Evolutionary conservation across 129 eudicot genomes (phyloP).

Genomic region (Centrapalus pauciflorus): DNA sequence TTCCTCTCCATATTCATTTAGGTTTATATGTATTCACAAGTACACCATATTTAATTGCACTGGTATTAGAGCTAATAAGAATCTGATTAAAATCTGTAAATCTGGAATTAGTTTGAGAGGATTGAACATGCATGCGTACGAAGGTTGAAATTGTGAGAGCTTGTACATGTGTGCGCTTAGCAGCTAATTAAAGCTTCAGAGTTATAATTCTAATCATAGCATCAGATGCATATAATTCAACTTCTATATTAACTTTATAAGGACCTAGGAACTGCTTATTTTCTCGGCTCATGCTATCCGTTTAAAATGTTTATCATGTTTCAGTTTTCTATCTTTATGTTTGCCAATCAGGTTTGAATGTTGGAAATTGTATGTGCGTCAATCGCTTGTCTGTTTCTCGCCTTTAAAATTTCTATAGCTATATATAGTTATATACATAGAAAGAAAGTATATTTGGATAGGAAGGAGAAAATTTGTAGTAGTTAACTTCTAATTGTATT

Average conservation of each 20-base stretch:
- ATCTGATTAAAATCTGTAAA: conserved; percentile 7
- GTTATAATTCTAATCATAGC: background rate
- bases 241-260: background rate
- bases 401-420: background rate
- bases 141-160: background rate
- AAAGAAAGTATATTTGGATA: background rate
- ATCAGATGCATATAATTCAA: background rate
- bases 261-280: background rate
- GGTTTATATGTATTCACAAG: background rate
- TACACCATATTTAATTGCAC: background rate
- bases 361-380: background rate
- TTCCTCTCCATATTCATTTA: background rate
- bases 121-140: background rate
- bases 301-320: background rate
- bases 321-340: conserved; percentile 6
- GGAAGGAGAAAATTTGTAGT: background rate
- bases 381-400: background rate
- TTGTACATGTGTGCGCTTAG: background rate
- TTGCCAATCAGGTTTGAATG: background rate
- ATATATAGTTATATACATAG: background rate
- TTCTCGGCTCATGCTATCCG: background rate
- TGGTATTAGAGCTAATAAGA: conserved; percentile 5
- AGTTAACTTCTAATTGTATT: background rate
- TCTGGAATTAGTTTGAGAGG: background rate
- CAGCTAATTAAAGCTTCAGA: conserved; percentile 1